A percentile compares a stretch with the other conserved stretches of the same genome.
These are phyloP conservation scores for Backusella tarrabulga DNA, from an alignment of 192 early-diverging fungal genomes.

Conservation along the genomic window DNA sequence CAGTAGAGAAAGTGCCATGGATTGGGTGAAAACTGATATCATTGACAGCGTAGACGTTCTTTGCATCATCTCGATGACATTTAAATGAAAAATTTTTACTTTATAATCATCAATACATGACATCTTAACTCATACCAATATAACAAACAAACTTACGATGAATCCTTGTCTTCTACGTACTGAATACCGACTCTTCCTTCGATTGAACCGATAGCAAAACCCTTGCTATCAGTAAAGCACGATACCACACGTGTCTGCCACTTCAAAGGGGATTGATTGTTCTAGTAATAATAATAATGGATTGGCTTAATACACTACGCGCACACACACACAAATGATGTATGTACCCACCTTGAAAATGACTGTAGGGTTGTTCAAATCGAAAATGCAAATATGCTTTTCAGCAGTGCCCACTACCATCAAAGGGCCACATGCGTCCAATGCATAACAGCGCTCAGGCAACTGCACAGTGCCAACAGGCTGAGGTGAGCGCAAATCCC, in stretches of 20 bases:
- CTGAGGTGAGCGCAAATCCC: slow-evolving; percentile 81
- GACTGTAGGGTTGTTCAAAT: slow-evolving; percentile 73
- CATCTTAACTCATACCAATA: not conserved
- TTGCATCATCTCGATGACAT: slow-evolving; percentile 82
- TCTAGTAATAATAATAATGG: slow-evolving; percentile 5
- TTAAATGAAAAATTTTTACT: slow-evolving; percentile 89
- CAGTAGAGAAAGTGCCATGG: slow-evolving; percentile 88
- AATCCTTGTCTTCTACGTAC: slow-evolving; percentile 84
- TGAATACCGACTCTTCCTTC: slow-evolving; percentile 94
- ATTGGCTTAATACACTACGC: not conserved
- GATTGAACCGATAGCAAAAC: slow-evolving; percentile 90
- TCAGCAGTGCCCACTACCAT: slow-evolving; percentile 95
- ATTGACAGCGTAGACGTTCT: slow-evolving; percentile 68
- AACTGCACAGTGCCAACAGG: slow-evolving; percentile 74
- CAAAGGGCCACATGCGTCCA: slow-evolving; percentile 80
- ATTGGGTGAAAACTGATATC: slow-evolving; percentile 74
- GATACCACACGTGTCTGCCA: slow-evolving; percentile 83
- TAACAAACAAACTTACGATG: slow-evolving; percentile 30
- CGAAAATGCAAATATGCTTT: slow-evolving; percentile 76
- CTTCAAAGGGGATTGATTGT: slow-evolving; percentile 64
- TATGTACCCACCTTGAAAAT: slow-evolving; percentile 61
- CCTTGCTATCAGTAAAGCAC: slow-evolving; percentile 75
- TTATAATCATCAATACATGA: not conserved
- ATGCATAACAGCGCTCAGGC: slow-evolving; percentile 87
- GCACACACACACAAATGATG: not conserved